A percentile compares a stretch with the other conserved stretches of the same genome.
Conservation (phyloP, 306 rosid genomes). For the Cucumis hystrix region DNA sequence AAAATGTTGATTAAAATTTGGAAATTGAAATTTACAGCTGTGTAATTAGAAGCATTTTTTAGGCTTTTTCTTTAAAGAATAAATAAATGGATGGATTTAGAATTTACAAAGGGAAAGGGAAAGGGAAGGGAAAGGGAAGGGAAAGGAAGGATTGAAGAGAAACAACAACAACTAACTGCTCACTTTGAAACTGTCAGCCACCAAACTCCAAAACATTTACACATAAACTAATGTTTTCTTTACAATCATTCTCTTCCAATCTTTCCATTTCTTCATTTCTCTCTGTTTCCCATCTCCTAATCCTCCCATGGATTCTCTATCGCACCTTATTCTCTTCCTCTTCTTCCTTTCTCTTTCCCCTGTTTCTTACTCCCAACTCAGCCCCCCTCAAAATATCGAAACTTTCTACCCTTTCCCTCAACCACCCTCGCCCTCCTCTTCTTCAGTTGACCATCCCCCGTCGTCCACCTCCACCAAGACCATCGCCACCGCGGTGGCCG, state of each 20-base stretch:
- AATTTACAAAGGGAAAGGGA: not conserved
- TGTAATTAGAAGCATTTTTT: not conserved
- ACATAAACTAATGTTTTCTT: slow-evolving; percentile 7
- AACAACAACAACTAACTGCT: slow-evolving; percentile 17
- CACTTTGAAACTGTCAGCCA: slow-evolving; percentile 52
- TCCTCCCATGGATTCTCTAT: slow-evolving; percentile 10
- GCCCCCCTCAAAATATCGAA: slow-evolving; percentile 51
- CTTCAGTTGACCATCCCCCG: not conserved
- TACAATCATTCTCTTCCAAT: not conserved
- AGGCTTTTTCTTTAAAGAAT: too few species aligned
- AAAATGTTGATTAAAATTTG: not conserved
- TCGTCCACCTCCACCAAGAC: slow-evolving; percentile 19
- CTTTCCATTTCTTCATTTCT: not conserved
- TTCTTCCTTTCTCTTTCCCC: slow-evolving; percentile 10
- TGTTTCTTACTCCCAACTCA: slow-evolving; percentile 20
- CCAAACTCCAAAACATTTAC: slow-evolving; percentile 2
- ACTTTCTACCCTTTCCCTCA: slow-evolving; percentile 39
- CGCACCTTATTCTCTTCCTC: slow-evolving; percentile 17
- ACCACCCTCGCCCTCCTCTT: slow-evolving; percentile 8
- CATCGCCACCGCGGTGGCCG: slow-evolving; percentile 45
- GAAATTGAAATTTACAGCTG: not conserved
- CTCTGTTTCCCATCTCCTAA: not conserved
- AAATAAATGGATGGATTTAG: too few species aligned
- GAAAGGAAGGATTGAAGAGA: not conserved
- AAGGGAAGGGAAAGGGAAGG: too few species aligned